Conservation (phyloP, 2,329 filamentous ascomycete genomes). For the Alternaria triticimaculans region DNA sequence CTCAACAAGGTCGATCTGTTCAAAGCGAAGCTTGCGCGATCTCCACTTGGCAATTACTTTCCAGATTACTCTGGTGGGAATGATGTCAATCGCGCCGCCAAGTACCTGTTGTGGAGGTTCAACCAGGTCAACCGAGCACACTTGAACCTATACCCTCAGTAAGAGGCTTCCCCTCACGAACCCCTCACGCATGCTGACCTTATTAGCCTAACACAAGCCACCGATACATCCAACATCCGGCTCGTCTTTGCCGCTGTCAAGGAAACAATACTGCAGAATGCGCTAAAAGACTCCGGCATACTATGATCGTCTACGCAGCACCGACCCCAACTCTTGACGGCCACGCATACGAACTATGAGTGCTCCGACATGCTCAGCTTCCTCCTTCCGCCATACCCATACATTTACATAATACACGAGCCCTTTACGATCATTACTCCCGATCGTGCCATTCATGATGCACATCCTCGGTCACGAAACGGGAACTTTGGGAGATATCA, state of each 20-base stretch:
- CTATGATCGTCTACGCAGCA: conserved; percentile 55
- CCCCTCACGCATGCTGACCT: conserved; percentile 16
- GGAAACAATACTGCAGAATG: conserved; percentile 98
- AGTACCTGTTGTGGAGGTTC: conserved; percentile 97
- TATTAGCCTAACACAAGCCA: conserved; percentile 90
- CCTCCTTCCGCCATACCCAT: conserved; percentile 13
- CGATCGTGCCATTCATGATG: conserved; percentile 38
- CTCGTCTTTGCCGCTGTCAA: conserved; percentile 98
- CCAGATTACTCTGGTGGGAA: conserved; percentile 97
- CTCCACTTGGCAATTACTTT: conserved; percentile 92
- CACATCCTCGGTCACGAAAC: conserved; percentile 44
- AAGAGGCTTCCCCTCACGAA: conserved; percentile 1
- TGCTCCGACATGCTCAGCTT: conserved; percentile 11
- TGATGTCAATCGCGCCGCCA: conserved; percentile 96
- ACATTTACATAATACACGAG: conserved; percentile 46
- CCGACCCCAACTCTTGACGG: conserved; percentile 31
- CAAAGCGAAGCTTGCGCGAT: conserved; percentile 89
- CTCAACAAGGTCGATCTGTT: conserved; percentile 99
- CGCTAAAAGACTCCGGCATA: conserved; percentile 96
- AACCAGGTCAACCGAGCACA: conserved; percentile 98
- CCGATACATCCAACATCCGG: conserved; percentile 97
- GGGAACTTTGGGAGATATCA: conserved; percentile 42
- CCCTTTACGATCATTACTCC: conserved; percentile 39
- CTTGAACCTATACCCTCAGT: conserved; percentile 96
- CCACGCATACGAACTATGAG: conserved; percentile 38